phyloP scores from a whole-genome alignment of 352 stramenopile genomes.

The Pythium angustatum region DNA sequence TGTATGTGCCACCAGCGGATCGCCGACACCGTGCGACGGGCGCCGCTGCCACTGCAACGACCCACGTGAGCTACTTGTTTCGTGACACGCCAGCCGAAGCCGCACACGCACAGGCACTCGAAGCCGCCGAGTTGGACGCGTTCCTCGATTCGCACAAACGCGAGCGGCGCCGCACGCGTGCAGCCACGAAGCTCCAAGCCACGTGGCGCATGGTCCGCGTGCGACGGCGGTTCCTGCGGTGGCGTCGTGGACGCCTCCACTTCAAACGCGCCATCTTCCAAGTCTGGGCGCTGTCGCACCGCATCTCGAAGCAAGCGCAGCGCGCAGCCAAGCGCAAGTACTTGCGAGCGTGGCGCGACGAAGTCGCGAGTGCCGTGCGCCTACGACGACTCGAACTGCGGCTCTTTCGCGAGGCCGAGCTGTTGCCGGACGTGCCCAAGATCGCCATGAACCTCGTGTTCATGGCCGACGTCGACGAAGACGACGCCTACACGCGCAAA shows the following conservation, averaged over 20 bases:
- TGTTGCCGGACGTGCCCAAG: slow-evolving; percentile 42
- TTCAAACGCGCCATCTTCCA: slow-evolving; percentile 42
- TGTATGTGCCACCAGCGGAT: too few relatives aligned
- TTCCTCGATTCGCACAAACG: slow-evolving; percentile 32
- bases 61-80: slow-evolving; percentile 25
- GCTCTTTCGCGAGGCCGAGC: slow-evolving; percentile 61
- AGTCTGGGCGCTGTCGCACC: slow-evolving; percentile 49
- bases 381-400: slow-evolving; percentile 62
- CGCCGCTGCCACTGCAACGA: too few relatives aligned
- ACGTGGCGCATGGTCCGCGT: slow-evolving; percentile 53
- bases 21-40: too few relatives aligned
- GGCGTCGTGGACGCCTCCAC: slow-evolving; percentile 37
- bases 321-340: slow-evolving; percentile 39
- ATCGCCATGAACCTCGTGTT: slow-evolving; percentile 80
- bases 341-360: slow-evolving; percentile 43
- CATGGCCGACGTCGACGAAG: slow-evolving; percentile 49
- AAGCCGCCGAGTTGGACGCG: slow-evolving; percentile 32
- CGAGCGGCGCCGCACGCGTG: slow-evolving; percentile 32
- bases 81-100: slow-evolving; percentile 24
- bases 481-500: slow-evolving; percentile 36
- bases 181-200: slow-evolving; percentile 48
- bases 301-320: slow-evolving; percentile 38
- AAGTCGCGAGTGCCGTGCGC: slow-evolving; percentile 44
- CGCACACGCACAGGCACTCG: slow-evolving; percentile 6
- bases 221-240: slow-evolving; percentile 46